phyloP scores from a whole-genome alignment of 1,284 basidiomycete genomes.

The Crepidotus sp. region DNA sequence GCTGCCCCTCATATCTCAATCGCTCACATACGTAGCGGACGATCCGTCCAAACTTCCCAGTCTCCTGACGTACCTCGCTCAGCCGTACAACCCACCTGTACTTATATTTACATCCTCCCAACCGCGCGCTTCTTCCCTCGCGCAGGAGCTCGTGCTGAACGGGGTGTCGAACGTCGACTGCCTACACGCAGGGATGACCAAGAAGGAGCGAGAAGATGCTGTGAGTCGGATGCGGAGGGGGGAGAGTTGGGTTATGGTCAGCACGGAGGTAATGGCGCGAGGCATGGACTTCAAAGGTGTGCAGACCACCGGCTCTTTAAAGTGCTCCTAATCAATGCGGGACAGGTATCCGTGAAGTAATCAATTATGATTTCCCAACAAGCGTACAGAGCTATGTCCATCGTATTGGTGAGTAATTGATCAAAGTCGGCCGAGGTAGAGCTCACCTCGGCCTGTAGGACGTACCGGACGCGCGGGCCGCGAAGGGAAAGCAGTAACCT shows the following conservation, averaged over 20 bases:
- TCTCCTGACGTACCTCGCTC: constrained; percentile 67
- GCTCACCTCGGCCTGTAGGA: constrained; percentile 33
- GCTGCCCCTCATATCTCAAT: constrained; percentile 76
- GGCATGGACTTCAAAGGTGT: constrained; percentile 90
- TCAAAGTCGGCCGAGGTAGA: constrained; percentile 18
- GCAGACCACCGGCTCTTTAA: background rate
- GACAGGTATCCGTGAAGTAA: constrained; percentile 78
- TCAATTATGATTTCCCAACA: constrained; percentile 96
- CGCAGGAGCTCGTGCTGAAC: constrained; percentile 78
- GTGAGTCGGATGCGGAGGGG: constrained; percentile 81
- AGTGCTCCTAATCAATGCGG: background rate
- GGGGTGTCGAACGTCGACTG: constrained; percentile 85
- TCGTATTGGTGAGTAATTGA: constrained; percentile 58
- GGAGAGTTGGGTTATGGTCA: constrained; percentile 86
- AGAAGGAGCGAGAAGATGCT: constrained; percentile 80
- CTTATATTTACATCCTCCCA: constrained; percentile 93
- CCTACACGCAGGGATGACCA: constrained; percentile 84
- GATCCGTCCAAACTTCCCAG: constrained; percentile 90
- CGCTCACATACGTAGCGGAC: constrained; percentile 84
- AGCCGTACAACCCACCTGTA: constrained; percentile 87
- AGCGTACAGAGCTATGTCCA: constrained; percentile 94
- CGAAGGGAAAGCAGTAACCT: constrained; percentile 88
- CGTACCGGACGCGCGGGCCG: constrained; percentile 91
- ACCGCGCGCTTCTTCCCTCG: constrained; percentile 82
- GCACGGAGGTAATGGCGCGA: constrained; percentile 91